These are phyloP conservation scores for Nadsonia fulvescens DNA, from an alignment of 805 yeast species.

Conservation along the genomic window DNA sequence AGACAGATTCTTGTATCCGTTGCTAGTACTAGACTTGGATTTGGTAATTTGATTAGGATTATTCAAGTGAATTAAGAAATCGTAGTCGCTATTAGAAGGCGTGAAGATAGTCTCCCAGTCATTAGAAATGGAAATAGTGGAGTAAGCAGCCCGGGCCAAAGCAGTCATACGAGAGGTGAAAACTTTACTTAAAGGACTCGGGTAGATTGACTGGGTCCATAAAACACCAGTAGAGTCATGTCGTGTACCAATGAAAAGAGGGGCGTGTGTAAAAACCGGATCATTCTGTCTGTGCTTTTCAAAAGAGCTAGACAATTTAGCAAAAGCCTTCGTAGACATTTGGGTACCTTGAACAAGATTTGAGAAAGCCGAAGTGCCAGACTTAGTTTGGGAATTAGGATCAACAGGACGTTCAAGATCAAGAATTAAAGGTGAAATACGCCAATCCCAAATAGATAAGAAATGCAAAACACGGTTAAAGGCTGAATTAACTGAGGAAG, in stretches of 20 bases:
- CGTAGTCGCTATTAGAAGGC: constrained; percentile 73
- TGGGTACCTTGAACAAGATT: constrained; percentile 16
- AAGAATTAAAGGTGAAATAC: constrained; percentile 62
- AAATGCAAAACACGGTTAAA: constrained; percentile 57
- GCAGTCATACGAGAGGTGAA: constrained; percentile 81
- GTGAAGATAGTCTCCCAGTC: constrained; percentile 32
- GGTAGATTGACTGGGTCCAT: constrained; percentile 49
- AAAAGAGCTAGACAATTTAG: constrained; percentile 45
- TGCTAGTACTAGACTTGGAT: constrained; percentile 21
- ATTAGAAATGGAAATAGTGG: constrained; percentile 11
- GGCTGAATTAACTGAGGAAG: constrained; percentile 65
- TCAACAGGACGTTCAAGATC: constrained; percentile 35
- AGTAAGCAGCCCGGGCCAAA: constrained; percentile 56
- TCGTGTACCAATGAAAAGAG: constrained; percentile 56
- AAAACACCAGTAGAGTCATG: constrained; percentile 74
- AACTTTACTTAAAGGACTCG: constrained; percentile 33
- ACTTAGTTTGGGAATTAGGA: too few species aligned
- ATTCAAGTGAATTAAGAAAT: constrained; percentile 50
- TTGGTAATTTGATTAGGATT: too few species aligned
- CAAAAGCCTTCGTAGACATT: constrained; percentile 41
- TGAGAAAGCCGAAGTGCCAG: constrained; percentile 5
- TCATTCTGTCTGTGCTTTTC: constrained; percentile 53
- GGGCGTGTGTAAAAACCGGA: constrained; percentile 67
- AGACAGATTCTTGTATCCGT: constrained; percentile 21
- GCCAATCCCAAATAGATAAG: constrained; percentile 86